These are phyloP conservation scores for Puya raimondii DNA, from an alignment of 176 grass and related monocot species.

Conservation along the genomic window DNA sequence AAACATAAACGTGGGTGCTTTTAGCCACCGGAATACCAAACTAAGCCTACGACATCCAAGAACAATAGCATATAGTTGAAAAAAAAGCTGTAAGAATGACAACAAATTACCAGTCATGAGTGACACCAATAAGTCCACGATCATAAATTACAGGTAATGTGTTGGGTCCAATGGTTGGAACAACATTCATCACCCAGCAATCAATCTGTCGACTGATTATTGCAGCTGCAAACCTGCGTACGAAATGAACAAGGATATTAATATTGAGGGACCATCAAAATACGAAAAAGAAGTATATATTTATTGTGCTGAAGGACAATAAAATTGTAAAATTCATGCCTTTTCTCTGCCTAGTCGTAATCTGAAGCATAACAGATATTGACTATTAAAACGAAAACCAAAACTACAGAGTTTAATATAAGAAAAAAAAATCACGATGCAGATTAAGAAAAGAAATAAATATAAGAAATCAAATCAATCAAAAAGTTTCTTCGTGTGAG, in stretches of 20 bases:
- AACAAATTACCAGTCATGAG: slow-evolving; percentile 29
- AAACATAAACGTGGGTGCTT: too few relatives aligned
- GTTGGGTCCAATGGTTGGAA: slow-evolving; percentile 32
- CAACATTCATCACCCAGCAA: slow-evolving; percentile 43
- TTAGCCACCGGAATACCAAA: too few relatives aligned
- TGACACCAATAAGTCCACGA: slow-evolving; percentile 37
- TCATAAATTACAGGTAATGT: slow-evolving; percentile 40
- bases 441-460: background rate
- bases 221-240: slow-evolving; percentile 32
- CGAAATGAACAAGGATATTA: background rate
- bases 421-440: background rate
- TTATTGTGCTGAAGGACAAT: background rate
- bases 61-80: too few relatives aligned
- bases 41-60: too few relatives aligned
- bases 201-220: slow-evolving; percentile 22
- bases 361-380: background rate
- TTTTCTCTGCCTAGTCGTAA: background rate
- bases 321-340: background rate
- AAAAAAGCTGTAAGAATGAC: background rate
- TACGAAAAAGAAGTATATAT: background rate
- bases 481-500: too few relatives aligned
- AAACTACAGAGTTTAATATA: background rate
- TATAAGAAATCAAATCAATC: too few relatives aligned
- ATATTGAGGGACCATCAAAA: background rate
- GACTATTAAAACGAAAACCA: background rate